phyloP scores from a whole-genome alignment of 176 grass and related monocot genomes.

The Phyllostachys edulis region DNA sequence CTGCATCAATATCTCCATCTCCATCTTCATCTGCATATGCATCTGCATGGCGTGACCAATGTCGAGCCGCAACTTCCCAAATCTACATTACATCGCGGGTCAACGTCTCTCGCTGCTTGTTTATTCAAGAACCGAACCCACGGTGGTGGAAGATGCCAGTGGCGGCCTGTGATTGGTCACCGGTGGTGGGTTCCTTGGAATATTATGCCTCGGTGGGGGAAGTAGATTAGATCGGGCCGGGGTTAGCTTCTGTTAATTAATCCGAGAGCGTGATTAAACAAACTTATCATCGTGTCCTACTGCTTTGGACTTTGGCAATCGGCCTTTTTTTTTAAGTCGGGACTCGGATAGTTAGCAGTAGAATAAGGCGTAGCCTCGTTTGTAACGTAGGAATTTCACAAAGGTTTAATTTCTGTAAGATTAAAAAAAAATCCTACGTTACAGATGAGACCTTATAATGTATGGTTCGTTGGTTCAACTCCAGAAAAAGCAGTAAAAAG shows the following conservation, averaged over 20 bases:
- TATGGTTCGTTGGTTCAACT: too few species aligned
- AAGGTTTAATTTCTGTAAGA: too few species aligned
- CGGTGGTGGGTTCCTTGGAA: background rate
- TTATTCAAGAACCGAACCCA: background rate
- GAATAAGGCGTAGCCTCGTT: too few species aligned
- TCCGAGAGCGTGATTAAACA: background rate
- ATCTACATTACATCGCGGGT: background rate
- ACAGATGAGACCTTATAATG: too few species aligned
- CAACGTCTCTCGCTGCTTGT: slow-evolving; percentile 13
- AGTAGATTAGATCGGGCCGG: background rate
- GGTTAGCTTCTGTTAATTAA: background rate
- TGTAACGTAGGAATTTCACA: too few species aligned
- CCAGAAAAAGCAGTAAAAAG: too few species aligned
- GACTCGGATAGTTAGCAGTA: too few species aligned
- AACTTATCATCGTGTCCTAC: background rate
- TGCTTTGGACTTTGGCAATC: slow-evolving; percentile 1
- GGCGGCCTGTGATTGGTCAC: slow-evolving; percentile 3
- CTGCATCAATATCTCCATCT: background rate
- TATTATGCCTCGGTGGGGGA: slow-evolving; percentile 7
- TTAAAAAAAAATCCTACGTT: too few species aligned
- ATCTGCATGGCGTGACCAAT: slow-evolving; percentile 13
- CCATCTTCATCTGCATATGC: too few species aligned
- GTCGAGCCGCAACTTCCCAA: slow-evolving; percentile 62
- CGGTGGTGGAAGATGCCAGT: background rate
- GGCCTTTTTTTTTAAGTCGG: too few species aligned